phyloP scores from a whole-genome alignment of 139 green algal genomes.

The Chloropicon primus region DNA sequence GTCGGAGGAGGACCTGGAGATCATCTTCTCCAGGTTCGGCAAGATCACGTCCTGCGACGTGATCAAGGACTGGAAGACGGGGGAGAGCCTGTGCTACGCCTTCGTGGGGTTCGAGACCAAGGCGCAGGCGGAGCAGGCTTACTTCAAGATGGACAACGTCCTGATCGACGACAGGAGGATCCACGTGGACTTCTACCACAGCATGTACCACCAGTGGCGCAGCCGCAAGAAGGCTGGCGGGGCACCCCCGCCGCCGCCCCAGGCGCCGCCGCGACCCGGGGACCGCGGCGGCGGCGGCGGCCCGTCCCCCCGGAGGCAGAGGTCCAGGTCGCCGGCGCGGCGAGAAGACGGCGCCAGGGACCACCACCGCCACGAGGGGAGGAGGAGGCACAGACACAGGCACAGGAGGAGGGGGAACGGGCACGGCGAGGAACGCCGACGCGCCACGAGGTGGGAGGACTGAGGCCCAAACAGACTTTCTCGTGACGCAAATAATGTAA shows the following conservation, averaged over 20 bases:
- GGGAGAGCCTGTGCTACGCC: constrained; percentile 86
- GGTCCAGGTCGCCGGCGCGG: not conserved
- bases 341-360: not conserved
- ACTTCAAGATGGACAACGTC: constrained; percentile 99
- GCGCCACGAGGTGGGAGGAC: not conserved
- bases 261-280: not conserved
- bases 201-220: constrained; percentile 83
- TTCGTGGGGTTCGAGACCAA: constrained; percentile 70
- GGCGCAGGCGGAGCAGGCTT: constrained; percentile 69
- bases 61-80: constrained; percentile 90
- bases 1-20: constrained; percentile 84
- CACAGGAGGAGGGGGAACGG: not conserved
- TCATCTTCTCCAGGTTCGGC: constrained; percentile 96
- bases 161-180: constrained; percentile 94
- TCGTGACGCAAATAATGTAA: too few species aligned
- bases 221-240: constrained; percentile 63
- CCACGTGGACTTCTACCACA: constrained; percentile 88
- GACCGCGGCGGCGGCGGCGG: too few species aligned
- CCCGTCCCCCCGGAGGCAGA: not conserved
- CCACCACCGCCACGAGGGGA: not conserved
- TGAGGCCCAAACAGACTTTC: too few species aligned
- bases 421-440: not conserved
- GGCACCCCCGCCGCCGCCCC: too few species aligned
- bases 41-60: constrained; percentile 83
- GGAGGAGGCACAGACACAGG: not conserved